Evolutionary conservation across 2,329 filamentous ascomycete species (phyloP), one percentile per base, ranked within the genome.

Genomic region (Talaromyces pinophilus): DNA sequence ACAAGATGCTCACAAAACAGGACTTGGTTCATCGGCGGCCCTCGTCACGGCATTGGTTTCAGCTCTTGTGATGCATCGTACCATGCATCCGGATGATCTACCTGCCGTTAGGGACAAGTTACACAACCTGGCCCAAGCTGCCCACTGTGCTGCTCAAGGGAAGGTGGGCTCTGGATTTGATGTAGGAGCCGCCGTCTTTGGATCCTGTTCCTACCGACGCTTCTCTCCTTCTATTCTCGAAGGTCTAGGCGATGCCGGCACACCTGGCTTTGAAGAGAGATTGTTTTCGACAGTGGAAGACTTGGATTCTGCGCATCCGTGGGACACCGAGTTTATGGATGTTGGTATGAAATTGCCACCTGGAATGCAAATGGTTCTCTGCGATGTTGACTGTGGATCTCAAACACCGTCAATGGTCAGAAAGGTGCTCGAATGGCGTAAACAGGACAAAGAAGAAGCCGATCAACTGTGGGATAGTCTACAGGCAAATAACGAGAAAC

Each of bases 81-180:
- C 79, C 8, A 75, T 81, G 69, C 78, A 79, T 59, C 76, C 79
- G 2, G 77, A 80, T 42, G 78, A 80, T 64, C 72, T 81, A 22
- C 80, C 83, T 0, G 70, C 79, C 0, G 87, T 88, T 61, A 84
- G 84, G 70, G 82, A 82, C 33, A 86, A 85, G 60, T 85, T 97
- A 63, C 95, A 99, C 82, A 98, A 98, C 79, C 88, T 99, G 61
- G 90, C 94, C 0, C 95, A 99, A 82, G 91, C 92, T 1, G 90
- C 92, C 3, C 95, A 99, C 81, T 97, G 94, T 76, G 92, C 94
- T 1, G 95, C 95, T 0, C 95, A 99, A 81, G 95, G 95, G 28
- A 99, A 99, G 79, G 89, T 99, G 19, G 95, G 95, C 60, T 95
- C 91, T 0, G 95, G 95, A 22, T 99, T 99, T 77, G 95, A 99